Percentiles rank a stretch among this genome's conserved stretches.
Conservation (phyloP, 2,329 filamentous ascomycete species). For the Colletotrichum sp. region DNA sequence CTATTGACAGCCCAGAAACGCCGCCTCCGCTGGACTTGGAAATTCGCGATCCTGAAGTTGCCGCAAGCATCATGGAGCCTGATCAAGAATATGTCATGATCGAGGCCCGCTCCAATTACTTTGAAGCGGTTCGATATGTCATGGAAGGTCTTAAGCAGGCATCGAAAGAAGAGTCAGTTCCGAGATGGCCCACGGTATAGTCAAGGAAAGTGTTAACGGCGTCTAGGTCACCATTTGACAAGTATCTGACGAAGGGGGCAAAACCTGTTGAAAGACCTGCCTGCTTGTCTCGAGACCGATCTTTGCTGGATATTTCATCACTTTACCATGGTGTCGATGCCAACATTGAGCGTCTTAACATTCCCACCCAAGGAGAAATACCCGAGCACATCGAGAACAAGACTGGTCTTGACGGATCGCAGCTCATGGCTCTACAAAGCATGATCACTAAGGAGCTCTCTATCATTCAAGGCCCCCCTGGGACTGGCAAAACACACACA, state of each 20-base stretch:
- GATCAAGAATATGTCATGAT: slow-evolving; percentile 77
- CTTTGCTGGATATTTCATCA: neutral
- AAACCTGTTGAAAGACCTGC: neutral
- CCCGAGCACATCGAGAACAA: slow-evolving; percentile 16
- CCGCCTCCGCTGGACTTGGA: slow-evolving; percentile 57
- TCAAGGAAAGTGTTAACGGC: neutral
- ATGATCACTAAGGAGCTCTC: slow-evolving; percentile 77
- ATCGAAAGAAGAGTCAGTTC: slow-evolving; percentile 54
- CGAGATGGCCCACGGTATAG: neutral
- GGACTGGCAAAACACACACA: slow-evolving; percentile 78
- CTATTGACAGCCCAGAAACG: neutral
- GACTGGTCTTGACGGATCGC: slow-evolving; percentile 69
- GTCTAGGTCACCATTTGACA: slow-evolving; percentile 61
- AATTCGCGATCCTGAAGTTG: neutral
- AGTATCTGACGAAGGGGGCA: slow-evolving; percentile 62
- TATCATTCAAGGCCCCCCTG: slow-evolving; percentile 83
- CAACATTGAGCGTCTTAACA: neutral
- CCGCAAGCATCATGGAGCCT: slow-evolving; percentile 66
- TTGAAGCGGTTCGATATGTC: slow-evolving; percentile 76
- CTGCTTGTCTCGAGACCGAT: neutral
- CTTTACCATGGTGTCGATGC: neutral
- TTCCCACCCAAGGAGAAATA: neutral
- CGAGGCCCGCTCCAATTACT: slow-evolving; percentile 76
- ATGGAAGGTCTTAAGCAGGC: slow-evolving; percentile 74
- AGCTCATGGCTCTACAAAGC: slow-evolving; percentile 69